A percentile compares a stretch with the other conserved stretches of the same genome.
Evolutionary conservation across 306 rosid genomes (phyloP).

Genomic region (Citrullus mucosospermus): DNA sequence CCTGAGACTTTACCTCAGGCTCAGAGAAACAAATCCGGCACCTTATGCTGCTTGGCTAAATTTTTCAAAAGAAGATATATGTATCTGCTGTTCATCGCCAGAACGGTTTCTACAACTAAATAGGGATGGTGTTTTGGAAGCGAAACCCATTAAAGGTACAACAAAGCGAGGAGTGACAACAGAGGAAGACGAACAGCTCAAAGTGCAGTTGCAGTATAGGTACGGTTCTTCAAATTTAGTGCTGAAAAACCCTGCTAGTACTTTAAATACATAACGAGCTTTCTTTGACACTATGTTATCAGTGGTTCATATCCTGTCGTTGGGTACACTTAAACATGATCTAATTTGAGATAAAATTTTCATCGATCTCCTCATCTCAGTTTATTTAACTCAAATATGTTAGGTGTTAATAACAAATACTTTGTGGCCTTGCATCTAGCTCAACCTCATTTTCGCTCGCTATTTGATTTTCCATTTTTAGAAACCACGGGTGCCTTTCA

Average conservation of each 20-base stretch:
- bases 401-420: no score
- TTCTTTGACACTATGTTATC: neutral
- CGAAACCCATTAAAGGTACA: constrained; percentile 97
- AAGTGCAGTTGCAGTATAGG: constrained; percentile 66
- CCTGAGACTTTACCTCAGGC: constrained; percentile 65
- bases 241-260: neutral
- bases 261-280: neutral
- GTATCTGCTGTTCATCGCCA: constrained; percentile 89
- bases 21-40: constrained; percentile 88
- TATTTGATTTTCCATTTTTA: neutral
- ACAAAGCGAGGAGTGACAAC: constrained; percentile 69
- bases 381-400: neutral
- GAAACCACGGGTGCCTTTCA: neutral
- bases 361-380: neutral
- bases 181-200: constrained; percentile 62
- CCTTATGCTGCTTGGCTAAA: constrained; percentile 98
- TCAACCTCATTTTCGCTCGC: neutral
- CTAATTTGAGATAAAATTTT: neutral
- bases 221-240: constrained; percentile 15
- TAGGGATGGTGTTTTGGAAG: constrained; percentile 62
- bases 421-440: neutral
- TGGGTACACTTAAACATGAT: neutral
- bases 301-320: neutral
- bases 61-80: constrained; percentile 59
- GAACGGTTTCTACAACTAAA: constrained; percentile 86